Evolutionary conservation across 2,329 filamentous ascomycete species (phyloP).

Genomic region (Grosmannia huntii): DNA sequence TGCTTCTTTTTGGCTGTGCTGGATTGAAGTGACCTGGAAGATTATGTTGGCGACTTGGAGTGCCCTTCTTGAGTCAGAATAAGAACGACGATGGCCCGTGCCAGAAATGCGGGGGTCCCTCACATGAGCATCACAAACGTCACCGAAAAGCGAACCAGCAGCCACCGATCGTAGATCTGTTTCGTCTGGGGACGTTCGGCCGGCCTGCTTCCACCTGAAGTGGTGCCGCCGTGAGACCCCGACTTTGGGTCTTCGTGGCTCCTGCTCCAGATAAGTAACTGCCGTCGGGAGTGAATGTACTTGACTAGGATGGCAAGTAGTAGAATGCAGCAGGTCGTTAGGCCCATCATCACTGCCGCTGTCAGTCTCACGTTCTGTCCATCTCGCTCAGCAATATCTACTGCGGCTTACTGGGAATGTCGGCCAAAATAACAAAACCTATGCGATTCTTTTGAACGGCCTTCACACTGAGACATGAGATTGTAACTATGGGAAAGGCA

Average conservation of each 20-base stretch:
- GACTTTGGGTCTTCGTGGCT: neutral
- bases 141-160: neutral
- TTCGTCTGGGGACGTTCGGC: neutral
- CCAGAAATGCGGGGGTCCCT: neutral
- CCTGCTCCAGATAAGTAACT: too few species aligned
- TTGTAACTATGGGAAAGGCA: neutral
- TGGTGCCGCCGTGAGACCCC: neutral
- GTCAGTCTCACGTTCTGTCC: neutral
- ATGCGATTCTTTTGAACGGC: neutral
- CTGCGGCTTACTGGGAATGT: neutral
- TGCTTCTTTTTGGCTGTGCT: neutral
- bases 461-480: neutral
- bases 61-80: too few species aligned
- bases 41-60: neutral
- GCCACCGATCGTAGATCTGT: neutral
- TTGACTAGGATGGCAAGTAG: neutral
- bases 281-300: neutral
- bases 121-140: neutral
- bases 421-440: neutral
- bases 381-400: too few species aligned
- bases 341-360: neutral
- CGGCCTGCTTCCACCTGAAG: neutral
- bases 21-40: neutral
- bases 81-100: too few species aligned
- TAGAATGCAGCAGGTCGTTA: neutral